Base-by-base conservation (phyloP, 176 grass and related monocot genomes). In the Ampelocalamus luodianensis region DNA sequence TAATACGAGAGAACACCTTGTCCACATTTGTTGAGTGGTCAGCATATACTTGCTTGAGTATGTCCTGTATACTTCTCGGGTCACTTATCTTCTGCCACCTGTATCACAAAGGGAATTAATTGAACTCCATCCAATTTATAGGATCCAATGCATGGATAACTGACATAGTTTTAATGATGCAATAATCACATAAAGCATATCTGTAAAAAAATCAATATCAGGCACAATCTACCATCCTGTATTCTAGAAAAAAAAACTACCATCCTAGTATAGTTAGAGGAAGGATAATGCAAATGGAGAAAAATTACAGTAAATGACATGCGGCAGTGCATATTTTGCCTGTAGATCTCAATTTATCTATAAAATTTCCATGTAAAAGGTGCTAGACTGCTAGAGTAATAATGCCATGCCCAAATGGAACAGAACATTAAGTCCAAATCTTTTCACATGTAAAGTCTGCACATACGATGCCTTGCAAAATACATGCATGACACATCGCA, bases 21-120 rank as follows among this genome's bases (percentile, higher is more conserved):
- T 96, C 81, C 43, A 99, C 93, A 65, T 99, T 93, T 75, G 91
- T 96, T 43, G 96, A 96, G 74, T 90, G 93, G 39, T 99, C 93
- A 39, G 80, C 91, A 68, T 99, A 99, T n/a, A 99, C 96, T 96
- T 99, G 96, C 79, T 89, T 96, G 44, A 99, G 84, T 81, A 99
- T 83, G 36, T 90, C 84, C 37, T 78, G 83, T 83, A 99, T 96
- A 83, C 93, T 99, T 66, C 71, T 90, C 1, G 96, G 96, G 24
- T 96, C 91, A 61, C 96, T 94, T 71, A 99, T 94, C 74, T 96
- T 99, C 80, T 92, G 89, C 96, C 96, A 99, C 79, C 96, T 98
- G 74, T 16, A 90, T 73, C 42, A 93, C 18, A 72, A 72, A 85
- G 17, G 36, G 71, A 40, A 83, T 81, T 75, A 82, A 17, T 53